Evolutionary conservation across 352 stramenopile genomes (phyloP).

Genomic region (Globisporangium paddicum): DNA sequence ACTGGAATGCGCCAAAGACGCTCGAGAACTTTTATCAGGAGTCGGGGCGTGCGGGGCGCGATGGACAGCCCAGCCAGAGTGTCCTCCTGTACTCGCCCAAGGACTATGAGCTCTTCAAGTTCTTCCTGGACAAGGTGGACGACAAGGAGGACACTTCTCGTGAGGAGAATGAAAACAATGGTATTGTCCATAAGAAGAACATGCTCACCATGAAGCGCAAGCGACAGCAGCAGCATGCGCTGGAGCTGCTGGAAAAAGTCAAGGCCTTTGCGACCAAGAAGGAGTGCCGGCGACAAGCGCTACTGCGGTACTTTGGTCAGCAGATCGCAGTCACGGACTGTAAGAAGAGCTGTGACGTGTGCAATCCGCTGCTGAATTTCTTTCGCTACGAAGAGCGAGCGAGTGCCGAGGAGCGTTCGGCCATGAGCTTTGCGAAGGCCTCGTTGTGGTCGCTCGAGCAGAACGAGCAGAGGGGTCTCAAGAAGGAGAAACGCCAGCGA

Average conservation of each 20-base stretch:
- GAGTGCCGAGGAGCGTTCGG: conserved; percentile 13
- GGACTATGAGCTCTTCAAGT: conserved; percentile 48
- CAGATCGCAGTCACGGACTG: conserved; percentile 40
- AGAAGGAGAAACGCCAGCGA: conserved; percentile 20
- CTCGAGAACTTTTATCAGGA: conserved; percentile 98
- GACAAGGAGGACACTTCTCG: not conserved
- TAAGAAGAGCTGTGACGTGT: conserved; percentile 47
- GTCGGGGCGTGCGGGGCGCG: conserved; percentile 91
- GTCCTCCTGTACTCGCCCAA: conserved; percentile 71
- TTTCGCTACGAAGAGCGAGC: conserved; percentile 46
- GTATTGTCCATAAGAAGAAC: not conserved
- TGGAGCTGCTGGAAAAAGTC: conserved; percentile 32
- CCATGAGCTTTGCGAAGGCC: conserved; percentile 8
- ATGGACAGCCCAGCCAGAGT: conserved; percentile 86
- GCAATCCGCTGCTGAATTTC: conserved; percentile 44
- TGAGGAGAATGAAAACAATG: not conserved
- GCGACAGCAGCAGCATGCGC: conserved; percentile 17
- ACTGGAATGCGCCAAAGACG: conserved; percentile 85
- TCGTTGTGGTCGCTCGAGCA: conserved; percentile 1
- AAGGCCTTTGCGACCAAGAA: conserved; percentile 41
- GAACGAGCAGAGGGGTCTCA: not conserved
- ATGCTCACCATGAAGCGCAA: conserved; percentile 6
- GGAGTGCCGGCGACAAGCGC: conserved; percentile 41
- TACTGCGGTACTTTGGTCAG: conserved; percentile 58
- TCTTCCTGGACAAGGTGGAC: conserved; percentile 33